These are phyloP conservation scores for Asterionellopsis glacialis DNA, from an alignment of 108 stramenopile genomes.

Conservation along the genomic window DNA sequence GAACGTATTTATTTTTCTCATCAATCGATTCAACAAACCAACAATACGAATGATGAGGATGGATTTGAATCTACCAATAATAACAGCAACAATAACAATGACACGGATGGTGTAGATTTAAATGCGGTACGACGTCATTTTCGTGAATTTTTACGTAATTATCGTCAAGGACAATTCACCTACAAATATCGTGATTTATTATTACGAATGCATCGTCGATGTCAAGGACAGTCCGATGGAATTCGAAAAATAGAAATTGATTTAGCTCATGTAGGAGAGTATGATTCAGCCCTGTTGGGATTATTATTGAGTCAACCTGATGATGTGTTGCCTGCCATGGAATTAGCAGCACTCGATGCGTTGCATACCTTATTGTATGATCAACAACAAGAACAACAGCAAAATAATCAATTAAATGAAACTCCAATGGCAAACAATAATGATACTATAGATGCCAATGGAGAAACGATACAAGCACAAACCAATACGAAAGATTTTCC, in stretches of 20 bases:
- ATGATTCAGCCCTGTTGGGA: constrained; percentile 75
- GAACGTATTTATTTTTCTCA: constrained; percentile 81
- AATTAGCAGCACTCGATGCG: constrained; percentile 71
- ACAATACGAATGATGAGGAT: neutral
- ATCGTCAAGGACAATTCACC: constrained; percentile 64
- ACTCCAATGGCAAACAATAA: no score
- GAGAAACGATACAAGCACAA: neutral
- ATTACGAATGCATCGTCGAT: constrained; percentile 77
- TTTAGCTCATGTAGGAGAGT: constrained; percentile 81
- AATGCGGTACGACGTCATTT: constrained; percentile 75
- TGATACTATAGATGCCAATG: no score
- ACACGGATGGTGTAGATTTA: constrained; percentile 38
- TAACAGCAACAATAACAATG: constrained; percentile 14
- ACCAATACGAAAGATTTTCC: neutral
- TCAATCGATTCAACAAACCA: constrained; percentile 61
- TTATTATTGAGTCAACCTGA: constrained; percentile 61
- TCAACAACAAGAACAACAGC: constrained; percentile 2
- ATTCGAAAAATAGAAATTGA: constrained; percentile 58
- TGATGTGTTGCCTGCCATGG: constrained; percentile 61
- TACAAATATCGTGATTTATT: constrained; percentile 80
- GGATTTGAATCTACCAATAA: no score
- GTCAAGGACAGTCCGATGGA: constrained; percentile 16
- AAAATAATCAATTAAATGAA: neutral
- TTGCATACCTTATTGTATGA: constrained; percentile 62
- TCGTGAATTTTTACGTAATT: constrained; percentile 81